Percentiles rank a stretch among this genome's conserved stretches.
Evolutionary conservation across 2,329 filamentous ascomycete species (phyloP).

Genomic region (Epichloe amarillans): DNA sequence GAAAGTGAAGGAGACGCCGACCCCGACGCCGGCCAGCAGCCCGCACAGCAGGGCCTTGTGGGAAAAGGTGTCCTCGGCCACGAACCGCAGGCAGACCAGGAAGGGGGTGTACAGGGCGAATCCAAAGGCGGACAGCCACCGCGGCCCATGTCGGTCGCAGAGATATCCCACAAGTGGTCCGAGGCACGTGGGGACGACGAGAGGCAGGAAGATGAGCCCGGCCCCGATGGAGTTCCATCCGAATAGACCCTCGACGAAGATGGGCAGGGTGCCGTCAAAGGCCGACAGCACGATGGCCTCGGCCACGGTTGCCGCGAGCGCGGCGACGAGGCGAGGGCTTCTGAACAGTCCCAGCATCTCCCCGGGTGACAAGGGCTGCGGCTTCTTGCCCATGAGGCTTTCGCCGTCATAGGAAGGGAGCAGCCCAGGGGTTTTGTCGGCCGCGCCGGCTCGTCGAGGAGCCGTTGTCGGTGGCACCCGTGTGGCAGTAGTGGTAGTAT

Average conservation of each 20-base stretch:
- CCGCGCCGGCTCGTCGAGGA: background rate
- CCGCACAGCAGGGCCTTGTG: conserved; percentile 21
- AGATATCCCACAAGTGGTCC: conserved; percentile 18
- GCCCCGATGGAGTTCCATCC: conserved; percentile 21
- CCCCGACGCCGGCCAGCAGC: conserved; percentile 18
- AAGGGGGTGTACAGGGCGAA: conserved; percentile 21
- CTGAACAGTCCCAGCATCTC: conserved; percentile 15
- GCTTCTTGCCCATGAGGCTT: background rate
- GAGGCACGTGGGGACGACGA: conserved; percentile 19
- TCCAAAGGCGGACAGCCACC: conserved; percentile 20
- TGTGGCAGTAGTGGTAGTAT: background rate
- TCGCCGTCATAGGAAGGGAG: background rate
- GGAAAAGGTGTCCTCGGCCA: conserved; percentile 15
- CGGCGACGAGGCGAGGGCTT: conserved; percentile 19
- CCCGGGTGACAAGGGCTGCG: background rate
- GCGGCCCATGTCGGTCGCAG: conserved; percentile 21
- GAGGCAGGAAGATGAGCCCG: conserved; percentile 21
- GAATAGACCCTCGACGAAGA: conserved; percentile 17
- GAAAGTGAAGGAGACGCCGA: conserved; percentile 19
- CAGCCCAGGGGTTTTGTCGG: background rate
- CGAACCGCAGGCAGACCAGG: conserved; percentile 20
- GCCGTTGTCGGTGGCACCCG: background rate
- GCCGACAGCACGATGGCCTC: conserved; percentile 19
- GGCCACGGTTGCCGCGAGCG: conserved; percentile 22
- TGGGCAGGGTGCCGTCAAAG: conserved; percentile 22